phyloP scores from a whole-genome alignment of 2,329 filamentous ascomycete species.

The Ascochyta lentis region DNA sequence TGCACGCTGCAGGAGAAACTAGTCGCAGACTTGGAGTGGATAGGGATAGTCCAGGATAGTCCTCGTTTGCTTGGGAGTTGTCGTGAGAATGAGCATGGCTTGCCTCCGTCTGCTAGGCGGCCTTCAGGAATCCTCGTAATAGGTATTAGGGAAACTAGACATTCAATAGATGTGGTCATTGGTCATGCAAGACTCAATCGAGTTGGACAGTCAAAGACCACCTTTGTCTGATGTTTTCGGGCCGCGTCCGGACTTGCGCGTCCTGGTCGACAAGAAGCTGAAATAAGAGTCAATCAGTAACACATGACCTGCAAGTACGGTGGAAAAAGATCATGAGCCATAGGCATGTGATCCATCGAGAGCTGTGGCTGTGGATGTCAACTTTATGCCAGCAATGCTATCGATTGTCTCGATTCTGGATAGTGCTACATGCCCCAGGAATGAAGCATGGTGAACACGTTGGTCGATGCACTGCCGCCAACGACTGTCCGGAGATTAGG shows the following conservation, averaged over 20 bases:
- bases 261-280: slow-evolving; percentile 25
- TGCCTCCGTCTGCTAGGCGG: not conserved
- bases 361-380: slow-evolving; percentile 36
- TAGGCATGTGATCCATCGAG: slow-evolving; percentile 28
- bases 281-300: slow-evolving; percentile 15
- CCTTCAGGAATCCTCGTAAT: not conserved
- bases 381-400: slow-evolving; percentile 1
- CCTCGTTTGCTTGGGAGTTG: not conserved
- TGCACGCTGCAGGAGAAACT: not conserved
- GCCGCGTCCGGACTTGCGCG: slow-evolving; percentile 26
- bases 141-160: not conserved
- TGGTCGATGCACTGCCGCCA: slow-evolving; percentile 2
- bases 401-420: slow-evolving; percentile 1
- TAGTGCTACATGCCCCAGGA: not conserved
- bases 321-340: slow-evolving; percentile 17
- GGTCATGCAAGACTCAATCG: not conserved
- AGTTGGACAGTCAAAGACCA: not conserved
- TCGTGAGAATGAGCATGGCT: not conserved
- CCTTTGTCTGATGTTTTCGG: not conserved
- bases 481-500: slow-evolving; percentile 7
- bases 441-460: slow-evolving; percentile 4
- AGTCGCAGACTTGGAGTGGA: not conserved
- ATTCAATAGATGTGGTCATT: not conserved
- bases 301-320: slow-evolving; percentile 6
- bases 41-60: not conserved